Percentiles rank a stretch among this genome's conserved stretches.
These are phyloP conservation scores for Yamadazyma kitorensis DNA, from an alignment of 805 yeast genomes.

Conservation along the genomic window DNA sequence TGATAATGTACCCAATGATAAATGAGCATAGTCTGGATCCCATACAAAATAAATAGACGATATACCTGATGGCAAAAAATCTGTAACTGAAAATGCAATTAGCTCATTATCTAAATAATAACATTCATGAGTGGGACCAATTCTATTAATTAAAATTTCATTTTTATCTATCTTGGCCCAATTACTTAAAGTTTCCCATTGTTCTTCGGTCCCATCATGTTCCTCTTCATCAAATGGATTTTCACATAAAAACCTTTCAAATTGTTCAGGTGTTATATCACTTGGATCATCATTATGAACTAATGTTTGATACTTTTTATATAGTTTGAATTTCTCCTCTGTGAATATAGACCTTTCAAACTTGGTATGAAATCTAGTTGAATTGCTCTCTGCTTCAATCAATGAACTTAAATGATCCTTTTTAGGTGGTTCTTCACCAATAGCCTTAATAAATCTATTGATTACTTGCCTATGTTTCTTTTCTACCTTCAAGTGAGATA, in stretches of 20 bases:
- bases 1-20: slow-evolving; percentile 75
- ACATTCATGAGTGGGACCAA: slow-evolving; percentile 77
- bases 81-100: slow-evolving; percentile 75
- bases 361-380: slow-evolving; percentile 35
- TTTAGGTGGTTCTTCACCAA: slow-evolving; percentile 17
- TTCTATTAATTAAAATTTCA: slow-evolving; percentile 14
- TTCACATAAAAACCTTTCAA: slow-evolving; percentile 65
- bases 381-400: slow-evolving; percentile 36
- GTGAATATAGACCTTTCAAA: slow-evolving; percentile 54
- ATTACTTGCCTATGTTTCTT: slow-evolving; percentile 69
- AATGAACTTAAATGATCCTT: slow-evolving; percentile 26
- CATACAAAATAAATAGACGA: slow-evolving; percentile 87
- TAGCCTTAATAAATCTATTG: slow-evolving; percentile 53
- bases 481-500: slow-evolving; percentile 41
- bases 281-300: slow-evolving; percentile 63
- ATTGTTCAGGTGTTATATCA: slow-evolving; percentile 46
- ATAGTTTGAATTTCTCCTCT: slow-evolving; percentile 60
- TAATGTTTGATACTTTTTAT: slow-evolving; percentile 62
- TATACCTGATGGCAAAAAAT: slow-evolving; percentile 69
- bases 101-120: slow-evolving; percentile 63
- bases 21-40: slow-evolving; percentile 73
- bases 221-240: slow-evolving; percentile 51
- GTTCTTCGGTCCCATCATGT: slow-evolving; percentile 18
- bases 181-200: slow-evolving; percentile 43
- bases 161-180: slow-evolving; percentile 22